phyloP scores from a whole-genome alignment of 139 green algal genomes.

The Chlamydomonas eustigma region DNA sequence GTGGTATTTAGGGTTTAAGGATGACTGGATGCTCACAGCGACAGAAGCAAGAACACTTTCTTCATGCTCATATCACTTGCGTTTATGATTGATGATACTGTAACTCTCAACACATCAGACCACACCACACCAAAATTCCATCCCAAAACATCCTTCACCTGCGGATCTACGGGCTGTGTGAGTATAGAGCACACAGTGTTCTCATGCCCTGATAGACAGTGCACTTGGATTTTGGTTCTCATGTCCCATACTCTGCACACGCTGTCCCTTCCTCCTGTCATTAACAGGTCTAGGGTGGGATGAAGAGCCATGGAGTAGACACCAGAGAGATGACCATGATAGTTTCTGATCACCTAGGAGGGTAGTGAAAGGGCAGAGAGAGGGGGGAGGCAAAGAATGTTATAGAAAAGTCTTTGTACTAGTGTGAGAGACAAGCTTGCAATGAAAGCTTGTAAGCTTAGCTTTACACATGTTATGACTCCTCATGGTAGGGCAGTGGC shows the following conservation, averaged over 20 bases:
- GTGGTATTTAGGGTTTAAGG: too few relatives aligned
- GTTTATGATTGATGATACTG: too few relatives aligned
- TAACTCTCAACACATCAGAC: too few relatives aligned
- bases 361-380: background rate
- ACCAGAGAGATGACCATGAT: conserved; percentile 97
- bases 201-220: conserved; percentile 86
- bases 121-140: background rate
- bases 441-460: too few relatives aligned
- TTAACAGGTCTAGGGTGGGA: conserved; percentile 90
- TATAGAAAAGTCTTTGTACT: too few relatives aligned
- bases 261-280: conserved; percentile 88
- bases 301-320: conserved; percentile 96
- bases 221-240: conserved; percentile 77
- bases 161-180: conserved; percentile 75
- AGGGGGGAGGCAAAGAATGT: background rate
- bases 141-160: conserved; percentile 47
- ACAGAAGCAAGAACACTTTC: too few relatives aligned
- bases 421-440: too few relatives aligned
- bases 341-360: conserved; percentile 90
- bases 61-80: too few relatives aligned
- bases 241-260: conserved; percentile 97
- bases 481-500: too few relatives aligned
- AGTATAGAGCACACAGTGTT: conserved; percentile 91
- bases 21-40: too few relatives aligned
- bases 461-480: too few relatives aligned